Conservation (phyloP, 805 yeast species). For the Kuraishia hungarica region DNA sequence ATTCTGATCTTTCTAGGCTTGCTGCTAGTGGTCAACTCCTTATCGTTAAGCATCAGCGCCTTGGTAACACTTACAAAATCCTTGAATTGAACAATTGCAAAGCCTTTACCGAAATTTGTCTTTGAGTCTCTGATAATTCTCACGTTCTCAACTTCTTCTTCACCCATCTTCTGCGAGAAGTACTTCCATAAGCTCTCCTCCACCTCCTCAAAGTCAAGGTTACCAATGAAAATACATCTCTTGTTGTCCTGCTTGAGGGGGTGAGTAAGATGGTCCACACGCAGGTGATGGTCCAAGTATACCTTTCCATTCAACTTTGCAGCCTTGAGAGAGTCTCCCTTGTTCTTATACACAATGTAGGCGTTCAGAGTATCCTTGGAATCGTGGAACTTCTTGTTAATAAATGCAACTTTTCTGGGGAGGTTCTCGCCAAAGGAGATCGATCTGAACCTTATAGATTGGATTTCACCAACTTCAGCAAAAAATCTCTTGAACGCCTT, state of each 20-base stretch:
- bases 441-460: conserved; percentile 84
- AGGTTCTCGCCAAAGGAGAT: conserved; percentile 80
- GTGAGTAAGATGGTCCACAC: conserved; percentile 91
- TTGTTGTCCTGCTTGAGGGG: conserved; percentile 82
- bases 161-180: conserved; percentile 50
- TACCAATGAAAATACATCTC: conserved; percentile 85
- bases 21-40: conserved; percentile 34
- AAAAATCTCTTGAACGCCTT: conserved; percentile 64
- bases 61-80: conserved; percentile 67
- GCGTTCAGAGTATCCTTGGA: conserved; percentile 80
- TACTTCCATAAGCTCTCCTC: conserved; percentile 87
- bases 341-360: conserved; percentile 68
- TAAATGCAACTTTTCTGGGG: conserved; percentile 89
- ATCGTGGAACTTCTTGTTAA: conserved; percentile 67
- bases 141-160: conserved; percentile 69
- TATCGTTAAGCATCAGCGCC: conserved; percentile 71
- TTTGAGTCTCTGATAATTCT: conserved; percentile 87
- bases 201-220: conserved; percentile 83
- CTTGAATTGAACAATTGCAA: conserved; percentile 88
- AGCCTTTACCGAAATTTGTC: conserved; percentile 95
- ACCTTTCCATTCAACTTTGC: conserved; percentile 54
- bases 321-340: conserved; percentile 37
- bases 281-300: conserved; percentile 65
- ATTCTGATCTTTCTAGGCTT: conserved; percentile 65
- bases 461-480: conserved; percentile 41